phyloP scores from a whole-genome alignment of 2,329 filamentous ascomycete species.

The Aspergillus pseudoterreus region DNA sequence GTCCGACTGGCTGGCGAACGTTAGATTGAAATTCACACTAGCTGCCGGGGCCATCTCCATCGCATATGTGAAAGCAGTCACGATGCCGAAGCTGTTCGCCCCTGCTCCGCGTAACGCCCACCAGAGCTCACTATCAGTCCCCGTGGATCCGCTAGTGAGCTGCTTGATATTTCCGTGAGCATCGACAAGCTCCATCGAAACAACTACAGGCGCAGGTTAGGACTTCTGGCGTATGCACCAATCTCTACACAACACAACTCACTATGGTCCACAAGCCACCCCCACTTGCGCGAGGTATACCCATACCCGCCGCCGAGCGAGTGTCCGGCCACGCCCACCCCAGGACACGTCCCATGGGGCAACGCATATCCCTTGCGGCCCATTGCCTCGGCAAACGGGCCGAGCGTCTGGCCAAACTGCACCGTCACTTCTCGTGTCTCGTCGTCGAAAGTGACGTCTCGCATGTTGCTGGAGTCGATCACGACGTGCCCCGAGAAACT shows the following conservation, averaged over 20 bases:
- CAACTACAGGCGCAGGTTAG: slow-evolving; percentile 1
- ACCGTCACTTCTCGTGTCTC: background rate
- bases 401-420: slow-evolving; percentile 3
- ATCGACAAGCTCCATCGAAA: slow-evolving; percentile 2
- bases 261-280: slow-evolving; percentile 8
- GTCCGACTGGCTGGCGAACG: slow-evolving; percentile 1
- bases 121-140: slow-evolving; percentile 3
- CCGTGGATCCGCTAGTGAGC: background rate
- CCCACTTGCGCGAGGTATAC: slow-evolving; percentile 6
- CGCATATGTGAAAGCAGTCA: slow-evolving; percentile 6
- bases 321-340: slow-evolving; percentile 4
- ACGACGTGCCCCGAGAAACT: slow-evolving; percentile 3
- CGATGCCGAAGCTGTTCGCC: slow-evolving; percentile 6
- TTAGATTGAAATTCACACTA: slow-evolving; percentile 2
- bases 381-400: slow-evolving; percentile 4
- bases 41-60: slow-evolving; percentile 3
- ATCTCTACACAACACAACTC: background rate
- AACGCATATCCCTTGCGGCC: slow-evolving; percentile 5
- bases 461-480: slow-evolving; percentile 4
- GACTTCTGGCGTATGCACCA: background rate
- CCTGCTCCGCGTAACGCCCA: slow-evolving; percentile 8
- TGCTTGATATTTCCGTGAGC: background rate
- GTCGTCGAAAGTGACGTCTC: background rate
- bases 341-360: slow-evolving; percentile 6
- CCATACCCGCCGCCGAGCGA: slow-evolving; percentile 6